Base-by-base conservation (phyloP, 768 basidiomycete genomes). In the Lyophyllum decastes region DNA sequence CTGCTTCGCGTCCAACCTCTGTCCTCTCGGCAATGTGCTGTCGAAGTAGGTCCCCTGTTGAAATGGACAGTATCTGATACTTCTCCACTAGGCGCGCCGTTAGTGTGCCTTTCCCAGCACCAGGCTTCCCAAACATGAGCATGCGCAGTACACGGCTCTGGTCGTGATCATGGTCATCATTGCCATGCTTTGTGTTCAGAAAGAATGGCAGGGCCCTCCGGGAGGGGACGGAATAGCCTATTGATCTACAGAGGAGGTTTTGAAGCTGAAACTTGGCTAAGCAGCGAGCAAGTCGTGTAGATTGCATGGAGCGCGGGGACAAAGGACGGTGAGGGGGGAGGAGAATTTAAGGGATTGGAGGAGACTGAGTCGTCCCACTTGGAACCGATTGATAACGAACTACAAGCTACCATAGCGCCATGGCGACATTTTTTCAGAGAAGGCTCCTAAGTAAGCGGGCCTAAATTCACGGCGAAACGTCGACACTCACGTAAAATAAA, bases 31-130 rank as follows among this genome's bases (percentile, higher is more conserved):
- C 78, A 58, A 97, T 94, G 62, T 97, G 90, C 61, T 90, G 88
- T 61, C 94, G 80, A 63, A 97, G 74, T 38, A 95, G 76, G 69
- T 97, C 94, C 9, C 94, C 94, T 2, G 90, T 90, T 8, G 90
- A 93, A 49, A 95, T 72, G 8, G 86, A 82, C 43, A 88, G 64
- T 52, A 95, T 83, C 66, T 92, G 87, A 68, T 92, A 94, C 70
- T 92, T 90, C 61, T 86, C 81, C 56, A 91, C 84, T 26, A 96
- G 81, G 43, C 88, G 82, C 16, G 82, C 78, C 1, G 89, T 81
- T 41, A 95, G 79, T 0, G 94, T 96, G 33, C 94, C 94, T 76
- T 96, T 92, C 55, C 90, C 90, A 47, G 89, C 84, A 25, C 89
- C 89, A n/a, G 87, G 89, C 72, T 90, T 90, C 27, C 88, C 89